Evolutionary conservation across 2,329 filamentous ascomycete genomes (phyloP).

Genomic region (Pseudogymnoascus sp.): DNA sequence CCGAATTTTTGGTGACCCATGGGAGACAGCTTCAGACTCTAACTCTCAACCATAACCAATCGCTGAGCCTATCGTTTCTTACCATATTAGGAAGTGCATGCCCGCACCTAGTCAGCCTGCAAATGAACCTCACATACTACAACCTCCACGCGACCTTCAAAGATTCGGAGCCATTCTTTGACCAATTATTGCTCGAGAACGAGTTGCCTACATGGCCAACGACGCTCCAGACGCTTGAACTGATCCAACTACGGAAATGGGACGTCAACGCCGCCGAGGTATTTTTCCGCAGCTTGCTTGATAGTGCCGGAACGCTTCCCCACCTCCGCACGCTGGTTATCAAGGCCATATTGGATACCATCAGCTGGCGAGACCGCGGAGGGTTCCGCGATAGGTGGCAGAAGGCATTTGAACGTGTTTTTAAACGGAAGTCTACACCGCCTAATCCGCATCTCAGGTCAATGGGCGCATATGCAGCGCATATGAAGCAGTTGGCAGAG

Average conservation of each 20-base stretch:
- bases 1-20: conserved; percentile 55
- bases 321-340: conserved; percentile 63
- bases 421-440: conserved; percentile 42
- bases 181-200: conserved; percentile 51
- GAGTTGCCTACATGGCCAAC: conserved; percentile 73
- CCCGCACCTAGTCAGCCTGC: conserved; percentile 60
- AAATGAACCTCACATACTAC: conserved; percentile 73
- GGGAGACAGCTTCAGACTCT: conserved; percentile 61
- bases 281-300: conserved; percentile 71
- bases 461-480: conserved; percentile 3
- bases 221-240: conserved; percentile 60
- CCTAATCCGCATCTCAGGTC: conserved; percentile 14
- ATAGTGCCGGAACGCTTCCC: conserved; percentile 57
- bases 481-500: background rate
- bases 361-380: conserved; percentile 71
- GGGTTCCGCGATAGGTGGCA: conserved; percentile 74
- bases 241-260: conserved; percentile 73
- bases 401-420: conserved; percentile 58
- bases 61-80: conserved; percentile 68
- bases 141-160: conserved; percentile 58
- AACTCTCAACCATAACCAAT: conserved; percentile 68
- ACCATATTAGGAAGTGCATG: conserved; percentile 57
- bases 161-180: conserved; percentile 69
- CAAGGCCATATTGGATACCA: conserved; percentile 68
- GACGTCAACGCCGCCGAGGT: conserved; percentile 59